Conservation (phyloP, 1,139 yeast species). For the Kluyveromyces marxianus region DNA sequence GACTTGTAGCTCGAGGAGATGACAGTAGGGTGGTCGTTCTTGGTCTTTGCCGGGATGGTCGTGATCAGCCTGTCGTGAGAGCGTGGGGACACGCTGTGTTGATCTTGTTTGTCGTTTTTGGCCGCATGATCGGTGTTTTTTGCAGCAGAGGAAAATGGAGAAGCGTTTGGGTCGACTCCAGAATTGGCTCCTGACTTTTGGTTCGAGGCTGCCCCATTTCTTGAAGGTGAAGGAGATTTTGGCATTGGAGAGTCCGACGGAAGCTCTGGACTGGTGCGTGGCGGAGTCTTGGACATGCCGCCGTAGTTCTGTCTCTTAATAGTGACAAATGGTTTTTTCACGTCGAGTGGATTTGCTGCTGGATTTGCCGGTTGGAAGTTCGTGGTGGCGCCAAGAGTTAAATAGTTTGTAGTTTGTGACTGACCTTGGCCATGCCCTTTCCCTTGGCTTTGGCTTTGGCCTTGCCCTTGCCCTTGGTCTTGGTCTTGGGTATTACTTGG, state of each 20-base stretch:
- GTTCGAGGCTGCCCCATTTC: not conserved
- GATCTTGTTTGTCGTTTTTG: not conserved
- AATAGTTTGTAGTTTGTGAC: not conserved
- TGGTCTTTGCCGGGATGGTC: conserved; percentile 1
- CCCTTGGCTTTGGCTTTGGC: too few species aligned
- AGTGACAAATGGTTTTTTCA: conserved; percentile 61
- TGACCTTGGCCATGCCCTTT: too few species aligned
- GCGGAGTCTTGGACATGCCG: conserved; percentile 4
- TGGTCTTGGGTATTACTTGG: too few species aligned
- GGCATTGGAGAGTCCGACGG: not conserved
- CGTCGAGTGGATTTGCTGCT: conserved; percentile 75
- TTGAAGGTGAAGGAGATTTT: not conserved
- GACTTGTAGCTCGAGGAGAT: conserved; percentile 22
- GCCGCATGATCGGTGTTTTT: too few species aligned
- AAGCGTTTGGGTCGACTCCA: not conserved
- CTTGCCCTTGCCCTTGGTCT: too few species aligned
- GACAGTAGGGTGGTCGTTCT: conserved; percentile 5
- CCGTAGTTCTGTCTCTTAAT: conserved; percentile 45
- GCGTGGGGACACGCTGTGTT: not conserved
- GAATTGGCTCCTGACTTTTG: not conserved
- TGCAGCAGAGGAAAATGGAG: too few species aligned
- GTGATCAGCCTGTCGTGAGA: conserved; percentile 5
- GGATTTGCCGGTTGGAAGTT: conserved; percentile 52
- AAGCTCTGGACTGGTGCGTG: not conserved
- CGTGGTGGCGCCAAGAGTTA: not conserved